These are phyloP conservation scores for Beta vulgaris DNA, from an alignment of 148 eudicot genomes.

Conservation along the genomic window DNA sequence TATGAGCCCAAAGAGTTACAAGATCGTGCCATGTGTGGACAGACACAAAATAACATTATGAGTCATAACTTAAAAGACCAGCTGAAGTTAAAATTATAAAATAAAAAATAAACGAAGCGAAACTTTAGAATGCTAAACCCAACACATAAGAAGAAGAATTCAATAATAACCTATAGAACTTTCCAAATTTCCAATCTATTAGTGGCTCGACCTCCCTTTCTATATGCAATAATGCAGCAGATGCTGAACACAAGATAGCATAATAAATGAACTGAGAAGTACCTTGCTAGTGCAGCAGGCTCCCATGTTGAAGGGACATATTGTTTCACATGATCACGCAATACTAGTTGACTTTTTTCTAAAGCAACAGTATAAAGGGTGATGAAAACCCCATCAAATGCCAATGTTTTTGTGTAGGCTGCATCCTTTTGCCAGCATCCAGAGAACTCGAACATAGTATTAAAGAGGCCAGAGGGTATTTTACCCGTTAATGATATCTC, in stretches of 20 bases:
- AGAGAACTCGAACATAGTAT: slow-evolving; percentile 88
- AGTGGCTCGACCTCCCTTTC: not conserved
- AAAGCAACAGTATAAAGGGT: slow-evolving; percentile 80
- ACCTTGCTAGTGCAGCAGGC: slow-evolving; percentile 95
- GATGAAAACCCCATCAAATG: slow-evolving; percentile 93
- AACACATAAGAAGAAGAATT: not conserved
- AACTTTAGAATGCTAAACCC: not conserved
- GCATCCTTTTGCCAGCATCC: slow-evolving; percentile 98
- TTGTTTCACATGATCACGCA: slow-evolving; percentile 81
- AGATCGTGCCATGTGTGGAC: not conserved
- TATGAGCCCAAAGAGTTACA: not conserved
- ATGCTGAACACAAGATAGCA: slow-evolving; percentile 1
- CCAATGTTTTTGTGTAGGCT: slow-evolving; percentile 78
- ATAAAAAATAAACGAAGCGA: too few species aligned
- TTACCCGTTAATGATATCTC: slow-evolving; percentile 88
- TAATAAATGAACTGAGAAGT: slow-evolving; percentile 10
- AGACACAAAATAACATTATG: not conserved
- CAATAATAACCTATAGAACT: not conserved
- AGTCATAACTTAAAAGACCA: not conserved
- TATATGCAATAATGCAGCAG: not conserved
- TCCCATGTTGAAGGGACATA: slow-evolving; percentile 98
- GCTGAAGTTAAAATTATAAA: not conserved
- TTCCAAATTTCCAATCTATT: not conserved
- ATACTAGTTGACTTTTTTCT: slow-evolving; percentile 79
- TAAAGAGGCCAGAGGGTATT: slow-evolving; percentile 94